Evolutionary conservation across 2,329 filamentous ascomycete genomes (phyloP).

Genomic region (Escovopsis sp.): DNA sequence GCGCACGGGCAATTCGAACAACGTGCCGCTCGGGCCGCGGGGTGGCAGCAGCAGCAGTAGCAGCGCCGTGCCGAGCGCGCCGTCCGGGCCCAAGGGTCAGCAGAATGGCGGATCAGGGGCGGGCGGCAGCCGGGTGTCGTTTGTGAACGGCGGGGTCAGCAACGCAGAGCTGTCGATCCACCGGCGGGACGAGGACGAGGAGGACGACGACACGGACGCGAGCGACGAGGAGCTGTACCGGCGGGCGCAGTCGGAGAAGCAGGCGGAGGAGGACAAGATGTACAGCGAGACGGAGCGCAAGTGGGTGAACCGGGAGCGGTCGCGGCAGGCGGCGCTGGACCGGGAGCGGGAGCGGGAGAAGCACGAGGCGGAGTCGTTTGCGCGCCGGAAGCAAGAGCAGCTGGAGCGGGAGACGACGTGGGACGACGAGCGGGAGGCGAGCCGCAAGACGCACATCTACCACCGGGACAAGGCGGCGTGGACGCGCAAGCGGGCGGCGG

Average conservation of each 20-base stretch:
- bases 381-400: constrained; percentile 53
- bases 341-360: constrained; percentile 70
- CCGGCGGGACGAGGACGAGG: constrained; percentile 62
- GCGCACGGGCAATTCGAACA: constrained; percentile 46
- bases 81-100: constrained; percentile 38
- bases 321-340: constrained; percentile 68
- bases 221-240: constrained; percentile 74
- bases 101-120: constrained; percentile 49
- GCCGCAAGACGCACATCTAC: constrained; percentile 60
- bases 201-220: constrained; percentile 77
- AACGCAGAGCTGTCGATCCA: constrained; percentile 42
- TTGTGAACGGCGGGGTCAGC: constrained; percentile 63
- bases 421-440: constrained; percentile 75
- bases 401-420: constrained; percentile 53
- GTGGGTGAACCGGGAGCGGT: constrained; percentile 81
- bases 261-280: constrained; percentile 61
- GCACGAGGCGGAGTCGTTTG: constrained; percentile 51
- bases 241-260: constrained; percentile 53
- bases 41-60: no score
- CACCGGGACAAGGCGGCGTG: constrained; percentile 76
- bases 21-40: constrained; percentile 20
- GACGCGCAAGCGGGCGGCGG: constrained; percentile 63
- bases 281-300: constrained; percentile 77
- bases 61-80: constrained; percentile 53
- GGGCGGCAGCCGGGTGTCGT: constrained; percentile 39